Evolutionary conservation across 768 basidiomycete species (phyloP).

Genomic region (Trametes gibbosa): DNA sequence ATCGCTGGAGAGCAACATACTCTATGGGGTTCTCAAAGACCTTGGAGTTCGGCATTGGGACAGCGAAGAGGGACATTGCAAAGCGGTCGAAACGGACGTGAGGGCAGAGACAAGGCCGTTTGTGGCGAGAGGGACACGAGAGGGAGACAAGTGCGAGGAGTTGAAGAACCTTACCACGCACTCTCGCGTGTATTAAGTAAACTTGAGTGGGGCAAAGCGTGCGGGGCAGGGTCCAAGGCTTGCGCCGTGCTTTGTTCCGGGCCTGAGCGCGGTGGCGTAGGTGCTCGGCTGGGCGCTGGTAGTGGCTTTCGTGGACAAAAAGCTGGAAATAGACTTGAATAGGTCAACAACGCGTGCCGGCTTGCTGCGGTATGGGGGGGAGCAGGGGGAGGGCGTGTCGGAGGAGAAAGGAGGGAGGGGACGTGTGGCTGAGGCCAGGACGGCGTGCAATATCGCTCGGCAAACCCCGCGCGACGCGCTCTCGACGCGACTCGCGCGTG

Average conservation of each 20-base stretch:
- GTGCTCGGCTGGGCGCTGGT: not conserved
- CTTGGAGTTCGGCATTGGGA: constrained; percentile 3
- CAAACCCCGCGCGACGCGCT: constrained; percentile 13
- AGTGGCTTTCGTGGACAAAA: not conserved
- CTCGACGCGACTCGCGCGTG: constrained; percentile 12
- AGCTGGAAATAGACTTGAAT: not conserved
- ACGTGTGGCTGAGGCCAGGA: constrained; percentile 3
- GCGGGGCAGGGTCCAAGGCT: not conserved
- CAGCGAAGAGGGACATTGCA: not conserved
- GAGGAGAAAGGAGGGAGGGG: not conserved
- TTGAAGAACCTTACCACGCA: not conserved
- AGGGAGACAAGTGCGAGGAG: not conserved
- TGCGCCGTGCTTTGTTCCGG: constrained; percentile 5
- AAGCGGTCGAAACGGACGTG: not conserved
- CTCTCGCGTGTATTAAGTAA: not conserved
- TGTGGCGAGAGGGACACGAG: not conserved
- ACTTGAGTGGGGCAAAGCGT: not conserved
- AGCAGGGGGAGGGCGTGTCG: not conserved
- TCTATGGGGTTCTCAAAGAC: constrained; percentile 1
- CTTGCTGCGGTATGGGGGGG: not conserved
- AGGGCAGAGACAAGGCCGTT: not conserved
- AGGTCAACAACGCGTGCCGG: not conserved
- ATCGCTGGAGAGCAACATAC: not conserved
- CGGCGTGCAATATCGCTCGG: constrained; percentile 4
- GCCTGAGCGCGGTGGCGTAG: not conserved